Conservation (phyloP, 441 rosid genomes). For the Kokia cookei region DNA sequence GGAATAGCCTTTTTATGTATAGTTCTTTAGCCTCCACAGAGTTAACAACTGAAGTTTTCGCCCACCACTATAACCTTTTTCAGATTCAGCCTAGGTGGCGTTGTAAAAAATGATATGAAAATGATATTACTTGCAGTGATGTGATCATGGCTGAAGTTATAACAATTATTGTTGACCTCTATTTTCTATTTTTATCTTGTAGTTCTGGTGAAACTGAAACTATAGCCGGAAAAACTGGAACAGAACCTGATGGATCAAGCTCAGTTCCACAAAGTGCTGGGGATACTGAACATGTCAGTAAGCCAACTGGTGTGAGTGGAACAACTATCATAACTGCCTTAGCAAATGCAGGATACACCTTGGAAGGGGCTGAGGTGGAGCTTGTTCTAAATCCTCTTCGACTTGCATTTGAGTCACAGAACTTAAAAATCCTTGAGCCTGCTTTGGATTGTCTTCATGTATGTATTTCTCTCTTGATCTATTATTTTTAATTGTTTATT, state of each 20-base stretch:
- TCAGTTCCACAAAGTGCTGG: conserved; percentile 27
- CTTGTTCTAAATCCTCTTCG: conserved; percentile 91
- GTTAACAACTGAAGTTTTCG: neutral
- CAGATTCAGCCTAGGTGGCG: neutral
- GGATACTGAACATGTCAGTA: conserved; percentile 36
- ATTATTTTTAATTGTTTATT: neutral
- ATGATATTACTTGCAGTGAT: neutral
- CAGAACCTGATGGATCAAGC: conserved; percentile 33
- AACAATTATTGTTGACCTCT: neutral
- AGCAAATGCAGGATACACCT: conserved; percentile 81
- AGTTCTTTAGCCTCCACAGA: neutral
- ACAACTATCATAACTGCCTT: conserved; percentile 47
- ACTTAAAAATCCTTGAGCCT: conserved; percentile 79
- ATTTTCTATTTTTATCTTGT: conserved; percentile 7
- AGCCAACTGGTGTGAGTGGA: conserved; percentile 21
- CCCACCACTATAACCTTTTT: neutral
- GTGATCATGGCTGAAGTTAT: neutral
- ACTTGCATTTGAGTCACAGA: conserved; percentile 92
- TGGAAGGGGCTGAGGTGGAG: conserved; percentile 81
- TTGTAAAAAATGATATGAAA: neutral
- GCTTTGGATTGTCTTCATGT: conserved; percentile 99
- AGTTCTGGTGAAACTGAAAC: conserved; percentile 65
- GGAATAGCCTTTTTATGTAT: neutral
- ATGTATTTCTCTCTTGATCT: conserved; percentile 21
- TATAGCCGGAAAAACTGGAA: conserved; percentile 42